Percentiles rank a stretch among this genome's conserved stretches.
Evolutionary conservation across 805 yeast genomes (phyloP).

Genomic region (Saturnispora halmiae): DNA sequence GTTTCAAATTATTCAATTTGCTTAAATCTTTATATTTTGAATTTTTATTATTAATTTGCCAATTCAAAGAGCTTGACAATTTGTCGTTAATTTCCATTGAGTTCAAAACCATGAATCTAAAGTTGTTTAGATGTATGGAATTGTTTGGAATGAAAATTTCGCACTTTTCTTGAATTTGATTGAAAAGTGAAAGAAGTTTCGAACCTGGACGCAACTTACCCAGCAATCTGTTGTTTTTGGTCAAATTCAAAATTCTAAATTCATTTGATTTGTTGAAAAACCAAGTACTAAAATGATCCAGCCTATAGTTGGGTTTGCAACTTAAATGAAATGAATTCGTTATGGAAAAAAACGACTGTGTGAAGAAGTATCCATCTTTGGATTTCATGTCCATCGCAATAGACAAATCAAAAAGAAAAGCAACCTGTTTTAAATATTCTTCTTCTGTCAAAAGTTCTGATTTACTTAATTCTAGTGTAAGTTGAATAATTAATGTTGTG

Average conservation of each 20-base stretch:
- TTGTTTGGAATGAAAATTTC: conserved; percentile 19
- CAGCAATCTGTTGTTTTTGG: conserved; percentile 20
- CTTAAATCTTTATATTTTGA: background rate
- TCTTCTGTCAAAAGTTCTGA: background rate
- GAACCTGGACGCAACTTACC: conserved; percentile 30
- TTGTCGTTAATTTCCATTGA: conserved; percentile 27
- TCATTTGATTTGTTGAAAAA: conserved; percentile 13
- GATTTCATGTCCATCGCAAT: conserved; percentile 15
- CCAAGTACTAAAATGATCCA: conserved; percentile 14
- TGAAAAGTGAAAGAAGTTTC: conserved; percentile 23
- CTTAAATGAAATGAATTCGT: conserved; percentile 8
- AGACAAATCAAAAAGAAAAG: conserved; percentile 20
- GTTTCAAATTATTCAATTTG: background rate
- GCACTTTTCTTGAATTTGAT: conserved; percentile 20
- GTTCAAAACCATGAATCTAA: conserved; percentile 19
- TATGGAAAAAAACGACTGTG: conserved; percentile 23
- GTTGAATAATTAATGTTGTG: conserved; percentile 3
- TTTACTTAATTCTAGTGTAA: background rate
- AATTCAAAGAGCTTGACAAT: conserved; percentile 21
- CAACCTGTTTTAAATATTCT: background rate
- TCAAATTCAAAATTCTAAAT: conserved; percentile 18
- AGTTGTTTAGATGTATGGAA: conserved; percentile 13
- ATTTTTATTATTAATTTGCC: conserved; percentile 20
- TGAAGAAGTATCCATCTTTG: conserved; percentile 16
- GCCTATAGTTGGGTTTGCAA: background rate